A percentile compares a stretch with the other conserved stretches of the same genome.
These are phyloP conservation scores for Coniella vitis DNA, from an alignment of 2,329 filamentous ascomycete genomes.

Conservation along the genomic window DNA sequence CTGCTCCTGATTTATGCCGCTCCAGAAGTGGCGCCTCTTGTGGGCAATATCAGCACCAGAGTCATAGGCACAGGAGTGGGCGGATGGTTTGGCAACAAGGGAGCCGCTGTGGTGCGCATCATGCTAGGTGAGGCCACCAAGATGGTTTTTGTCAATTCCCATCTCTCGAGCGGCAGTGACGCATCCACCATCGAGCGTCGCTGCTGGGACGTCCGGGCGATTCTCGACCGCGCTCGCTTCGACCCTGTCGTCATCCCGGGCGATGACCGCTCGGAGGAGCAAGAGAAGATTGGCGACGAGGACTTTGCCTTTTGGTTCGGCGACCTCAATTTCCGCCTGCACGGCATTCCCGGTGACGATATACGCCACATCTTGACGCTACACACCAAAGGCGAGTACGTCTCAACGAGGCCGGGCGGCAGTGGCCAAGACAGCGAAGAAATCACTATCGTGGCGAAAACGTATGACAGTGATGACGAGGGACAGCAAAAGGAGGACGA, in stretches of 20 bases:
- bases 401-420: constrained; percentile 39
- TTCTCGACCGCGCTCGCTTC: constrained; percentile 70
- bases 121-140: constrained; percentile 85
- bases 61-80: constrained; percentile 83
- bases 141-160: constrained; percentile 84
- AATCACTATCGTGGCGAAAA: constrained; percentile 41
- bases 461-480: constrained; percentile 39
- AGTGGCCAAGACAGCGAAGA: constrained; percentile 38
- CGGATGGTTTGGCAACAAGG: constrained; percentile 95
- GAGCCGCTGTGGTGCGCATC: constrained; percentile 73
- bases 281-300: constrained; percentile 73
- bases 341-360: constrained; percentile 82
- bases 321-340: constrained; percentile 89
- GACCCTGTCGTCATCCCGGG: constrained; percentile 62
- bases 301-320: constrained; percentile 97
- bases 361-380: constrained; percentile 78
- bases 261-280: constrained; percentile 53
- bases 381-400: constrained; percentile 75
- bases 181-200: constrained; percentile 70
- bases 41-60: constrained; percentile 75
- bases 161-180: constrained; percentile 82
- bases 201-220: constrained; percentile 83
- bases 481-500: constrained; percentile 35
- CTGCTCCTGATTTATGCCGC: constrained; percentile 82
- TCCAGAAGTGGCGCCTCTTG: constrained; percentile 62